These are phyloP conservation scores for Elsinoe arachidis DNA, from an alignment of 2,329 filamentous ascomycete species.

Conservation along the genomic window DNA sequence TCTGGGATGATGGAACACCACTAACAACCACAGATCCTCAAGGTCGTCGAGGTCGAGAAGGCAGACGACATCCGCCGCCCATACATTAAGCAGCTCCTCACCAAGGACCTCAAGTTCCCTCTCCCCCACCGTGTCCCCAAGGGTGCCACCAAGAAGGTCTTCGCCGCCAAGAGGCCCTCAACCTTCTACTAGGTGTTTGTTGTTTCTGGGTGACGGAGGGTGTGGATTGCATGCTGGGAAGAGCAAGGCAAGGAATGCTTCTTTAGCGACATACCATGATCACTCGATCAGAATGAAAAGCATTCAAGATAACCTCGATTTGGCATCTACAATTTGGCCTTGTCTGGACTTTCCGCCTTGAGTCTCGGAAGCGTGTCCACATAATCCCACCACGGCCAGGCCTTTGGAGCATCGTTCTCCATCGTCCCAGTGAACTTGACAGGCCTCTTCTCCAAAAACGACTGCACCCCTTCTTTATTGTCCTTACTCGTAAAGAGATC, in stretches of 20 bases:
- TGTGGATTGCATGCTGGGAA: conserved; percentile 3
- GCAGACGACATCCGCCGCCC: conserved; percentile 89
- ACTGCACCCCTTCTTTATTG: conserved; percentile 56
- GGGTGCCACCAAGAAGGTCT: conserved; percentile 78
- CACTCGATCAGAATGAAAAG: conserved; percentile 13
- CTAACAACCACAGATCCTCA: conserved; percentile 64
- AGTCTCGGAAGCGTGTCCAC: conserved; percentile 38
- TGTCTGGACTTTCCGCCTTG: conserved; percentile 26
- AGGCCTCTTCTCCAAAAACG: conserved; percentile 61
- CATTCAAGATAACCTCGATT: conserved; percentile 9
- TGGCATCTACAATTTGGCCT: conserved; percentile 22
- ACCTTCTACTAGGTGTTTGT: conserved; percentile 82
- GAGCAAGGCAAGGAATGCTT: conserved; percentile 9
- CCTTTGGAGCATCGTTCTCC: conserved; percentile 49
- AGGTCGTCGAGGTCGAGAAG: conserved; percentile 96
- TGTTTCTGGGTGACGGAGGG: conserved; percentile 3
- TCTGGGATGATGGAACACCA: conserved; percentile 3
- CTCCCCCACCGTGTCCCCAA: conserved; percentile 92
- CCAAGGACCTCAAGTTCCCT: conserved; percentile 95
- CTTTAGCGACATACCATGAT: conserved; percentile 13
- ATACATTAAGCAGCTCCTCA: conserved; percentile 97
- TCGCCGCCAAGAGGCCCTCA: conserved; percentile 83
- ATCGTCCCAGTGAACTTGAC: conserved; percentile 54
- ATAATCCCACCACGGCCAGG: conserved; percentile 62
- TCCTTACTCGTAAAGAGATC: conserved; percentile 54